Percentiles rank a stretch among this genome's conserved stretches.
These are phyloP conservation scores for Luffa acutangula DNA, from an alignment of 306 rosid species.

Conservation along the genomic window DNA sequence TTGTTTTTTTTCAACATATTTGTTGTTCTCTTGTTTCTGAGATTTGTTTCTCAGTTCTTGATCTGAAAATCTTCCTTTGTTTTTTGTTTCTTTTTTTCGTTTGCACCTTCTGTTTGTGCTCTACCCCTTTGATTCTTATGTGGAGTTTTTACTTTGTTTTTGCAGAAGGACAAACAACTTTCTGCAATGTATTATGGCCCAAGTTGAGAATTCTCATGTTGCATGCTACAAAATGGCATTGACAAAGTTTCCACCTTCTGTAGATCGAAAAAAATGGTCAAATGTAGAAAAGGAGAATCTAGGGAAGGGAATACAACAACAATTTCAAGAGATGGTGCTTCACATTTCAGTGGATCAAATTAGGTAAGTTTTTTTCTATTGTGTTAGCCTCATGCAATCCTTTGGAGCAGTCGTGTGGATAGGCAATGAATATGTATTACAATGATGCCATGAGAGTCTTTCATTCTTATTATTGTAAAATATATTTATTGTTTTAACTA, in stretches of 20 bases:
- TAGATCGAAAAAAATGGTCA: conserved; percentile 69
- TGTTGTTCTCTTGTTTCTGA: neutral
- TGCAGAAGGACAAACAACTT: conserved; percentile 37
- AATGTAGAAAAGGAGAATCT: conserved; percentile 50
- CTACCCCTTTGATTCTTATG: conserved; percentile 1
- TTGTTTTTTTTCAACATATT: neutral
- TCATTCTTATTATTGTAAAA: neutral
- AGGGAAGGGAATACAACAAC: conserved; percentile 72
- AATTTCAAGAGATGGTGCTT: conserved; percentile 64
- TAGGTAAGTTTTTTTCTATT: conserved; percentile 27
- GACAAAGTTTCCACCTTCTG: conserved; percentile 43
- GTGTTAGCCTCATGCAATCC: neutral
- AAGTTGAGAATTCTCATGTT: conserved; percentile 60
- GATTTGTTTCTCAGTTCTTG: neutral
- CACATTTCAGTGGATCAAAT: conserved; percentile 45
- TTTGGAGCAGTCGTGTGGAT: neutral
- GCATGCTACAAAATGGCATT: conserved; percentile 51
- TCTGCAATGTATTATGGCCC: conserved; percentile 61
- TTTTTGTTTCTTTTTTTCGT: neutral
- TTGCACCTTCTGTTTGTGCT: neutral
- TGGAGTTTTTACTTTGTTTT: neutral
- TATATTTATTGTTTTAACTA: neutral
- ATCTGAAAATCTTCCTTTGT: neutral
- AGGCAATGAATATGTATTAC: too few species aligned
- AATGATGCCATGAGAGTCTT: neutral